Evolutionary conservation across 768 basidiomycete species (phyloP), one percentile per base, ranked within the genome.

Genomic region (Lactarius psammicola): DNA sequence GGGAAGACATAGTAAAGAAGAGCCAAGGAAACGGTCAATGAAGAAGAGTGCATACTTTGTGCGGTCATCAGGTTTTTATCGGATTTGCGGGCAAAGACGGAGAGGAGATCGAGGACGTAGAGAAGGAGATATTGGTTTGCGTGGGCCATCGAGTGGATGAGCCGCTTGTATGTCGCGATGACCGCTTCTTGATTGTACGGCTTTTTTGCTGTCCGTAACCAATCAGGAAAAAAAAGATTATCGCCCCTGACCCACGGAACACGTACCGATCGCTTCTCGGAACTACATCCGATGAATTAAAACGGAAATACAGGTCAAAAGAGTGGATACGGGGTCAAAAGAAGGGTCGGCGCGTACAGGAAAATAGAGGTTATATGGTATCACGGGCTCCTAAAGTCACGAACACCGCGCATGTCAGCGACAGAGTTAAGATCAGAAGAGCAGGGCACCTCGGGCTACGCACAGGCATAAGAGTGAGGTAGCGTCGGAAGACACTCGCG

Each of bases 21-120:
- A 31, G 34, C 2, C 28, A 38, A 36, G 15, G 31, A 56, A 30
- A 18, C 3, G 30, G 15, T 7, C 38, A 13, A 10, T 13, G 33
- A 13, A n/a, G n/a, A n/a, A 26, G 23, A 3, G 13, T 20, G 84
- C 91, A 71, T 70, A 97, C 95, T 98, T 64, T 89, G 82, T 26
- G 96, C 90, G 0, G 91, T 95, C 96, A 99, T 99, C 56, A 95
- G 79, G 75, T 99, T 99, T 79, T 89, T 89, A 69, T 94, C 90
- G 54, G 88, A 85, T 75, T 94, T 95, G 64, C 90, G 85, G 3
- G 94, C 89, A 77, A 98, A 98, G 9, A 99, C 96, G 59, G 92
- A 94, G 60, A 99, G 81, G 33, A 99, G 84, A 75, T 99, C 96
- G 65, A 99, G 85, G 57, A 98, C 95, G 75, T 98, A 98, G 62